A percentile compares a stretch with the other conserved stretches of the same genome.
phyloP scores from a whole-genome alignment of 2,329 filamentous ascomycete species.

The Sporothrix phasma region DNA sequence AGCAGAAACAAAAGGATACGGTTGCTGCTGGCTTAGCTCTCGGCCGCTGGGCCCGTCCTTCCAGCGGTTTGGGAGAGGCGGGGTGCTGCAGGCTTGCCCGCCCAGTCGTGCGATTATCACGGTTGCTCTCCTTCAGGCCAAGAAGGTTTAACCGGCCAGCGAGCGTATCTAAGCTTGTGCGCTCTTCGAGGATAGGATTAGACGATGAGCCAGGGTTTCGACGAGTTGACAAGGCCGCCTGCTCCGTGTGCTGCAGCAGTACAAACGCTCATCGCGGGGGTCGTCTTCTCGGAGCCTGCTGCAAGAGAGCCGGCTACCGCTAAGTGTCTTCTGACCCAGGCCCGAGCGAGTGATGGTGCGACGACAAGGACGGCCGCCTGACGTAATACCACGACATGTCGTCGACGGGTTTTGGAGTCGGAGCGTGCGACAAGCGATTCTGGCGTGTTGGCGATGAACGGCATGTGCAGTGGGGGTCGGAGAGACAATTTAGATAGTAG shows the following conservation, averaged over 20 bases:
- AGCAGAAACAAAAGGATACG: constrained; percentile 41
- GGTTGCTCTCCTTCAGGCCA: constrained; percentile 38
- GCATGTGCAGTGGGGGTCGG: constrained; percentile 36
- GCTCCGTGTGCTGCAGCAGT: constrained; percentile 94
- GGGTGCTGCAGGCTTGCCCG: background rate
- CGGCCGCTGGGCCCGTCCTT: background rate
- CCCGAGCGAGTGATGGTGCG: constrained; percentile 49
- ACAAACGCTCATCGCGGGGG: constrained; percentile 52
- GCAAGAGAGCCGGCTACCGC: background rate
- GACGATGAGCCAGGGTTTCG: constrained; percentile 37
- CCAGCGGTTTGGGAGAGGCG: background rate
- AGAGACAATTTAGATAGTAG: too few species aligned
- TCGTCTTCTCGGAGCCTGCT: constrained; percentile 35
- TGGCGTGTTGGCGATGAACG: constrained; percentile 62
- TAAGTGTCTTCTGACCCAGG: constrained; percentile 18
- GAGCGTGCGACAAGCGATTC: constrained; percentile 68
- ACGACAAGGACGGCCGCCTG: constrained; percentile 73
- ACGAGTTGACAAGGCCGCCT: constrained; percentile 47
- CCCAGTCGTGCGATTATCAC: constrained; percentile 19
- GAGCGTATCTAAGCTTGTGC: constrained; percentile 79
- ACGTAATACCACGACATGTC: constrained; percentile 83
- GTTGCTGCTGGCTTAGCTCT: background rate
- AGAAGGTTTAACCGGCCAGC: constrained; percentile 68
- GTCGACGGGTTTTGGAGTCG: constrained; percentile 77
- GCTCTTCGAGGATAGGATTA: constrained; percentile 49